A percentile compares a stretch with the other conserved stretches of the same genome.
phyloP scores from a whole-genome alignment of 2,329 filamentous ascomycete species.

The Metarhizium brunneum region DNA sequence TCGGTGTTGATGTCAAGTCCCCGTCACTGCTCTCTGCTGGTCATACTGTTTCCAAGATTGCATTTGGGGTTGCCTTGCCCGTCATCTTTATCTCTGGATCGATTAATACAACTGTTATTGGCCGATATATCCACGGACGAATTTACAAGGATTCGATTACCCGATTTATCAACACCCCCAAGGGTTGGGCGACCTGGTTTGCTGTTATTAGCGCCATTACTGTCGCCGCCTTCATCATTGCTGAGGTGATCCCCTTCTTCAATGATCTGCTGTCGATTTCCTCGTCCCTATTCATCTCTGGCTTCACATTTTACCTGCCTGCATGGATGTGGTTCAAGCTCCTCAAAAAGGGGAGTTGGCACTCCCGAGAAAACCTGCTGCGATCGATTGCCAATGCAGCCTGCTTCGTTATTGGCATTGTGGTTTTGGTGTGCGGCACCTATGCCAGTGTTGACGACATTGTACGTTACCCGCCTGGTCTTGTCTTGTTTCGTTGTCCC shows the following conservation, averaged over 20 bases:
- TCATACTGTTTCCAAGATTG: conserved; percentile 50
- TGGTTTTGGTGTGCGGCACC: conserved; percentile 16
- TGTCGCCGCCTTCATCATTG: conserved; percentile 58
- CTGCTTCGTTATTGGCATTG: conserved; percentile 16
- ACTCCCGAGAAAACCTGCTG: conserved; percentile 16
- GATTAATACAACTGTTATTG: conserved; percentile 48
- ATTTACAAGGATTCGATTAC: conserved; percentile 33
- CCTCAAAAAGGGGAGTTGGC: conserved; percentile 17
- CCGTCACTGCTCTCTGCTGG: conserved; percentile 61
- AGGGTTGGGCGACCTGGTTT: conserved; percentile 46
- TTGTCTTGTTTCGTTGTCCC: conserved; percentile 2
- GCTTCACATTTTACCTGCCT: conserved; percentile 25
- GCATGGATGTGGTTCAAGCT: conserved; percentile 33
- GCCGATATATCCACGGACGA: conserved; percentile 36
- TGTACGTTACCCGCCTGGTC: conserved; percentile 6
- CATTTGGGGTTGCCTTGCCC: conserved; percentile 60
- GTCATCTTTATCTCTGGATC: conserved; percentile 69
- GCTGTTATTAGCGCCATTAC: conserved; percentile 47
- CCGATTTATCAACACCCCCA: conserved; percentile 38
- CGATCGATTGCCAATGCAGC: conserved; percentile 13
- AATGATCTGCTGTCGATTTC: conserved; percentile 49
- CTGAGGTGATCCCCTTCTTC: conserved; percentile 65
- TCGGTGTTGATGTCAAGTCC: conserved; percentile 51
- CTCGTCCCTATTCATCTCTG: conserved; percentile 38
- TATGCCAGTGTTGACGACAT: conserved; percentile 18